Base-by-base conservation (phyloP, 306 rosid genomes). In the Aeschynomene evenia region DNA sequence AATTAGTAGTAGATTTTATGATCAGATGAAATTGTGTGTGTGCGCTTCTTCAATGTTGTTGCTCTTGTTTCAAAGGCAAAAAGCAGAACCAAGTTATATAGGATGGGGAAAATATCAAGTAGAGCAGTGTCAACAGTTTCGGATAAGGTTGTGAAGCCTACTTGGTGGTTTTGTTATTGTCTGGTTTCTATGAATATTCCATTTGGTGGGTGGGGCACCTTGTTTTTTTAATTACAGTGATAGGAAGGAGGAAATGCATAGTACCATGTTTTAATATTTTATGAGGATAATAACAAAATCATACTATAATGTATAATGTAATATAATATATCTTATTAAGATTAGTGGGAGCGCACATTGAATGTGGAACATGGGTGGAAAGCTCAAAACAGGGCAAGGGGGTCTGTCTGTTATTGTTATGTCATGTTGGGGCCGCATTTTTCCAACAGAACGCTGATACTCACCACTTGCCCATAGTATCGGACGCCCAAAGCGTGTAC, bases 111-210 rank as follows among this genome's bases (percentile, higher is more conserved):
- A 23, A 10, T 10, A 10, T 14, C 29, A 24, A 20, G 15, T 20
- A 24, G 65, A 22, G 4, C 3, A 14, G 34, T 21, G 76, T 31
- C 15, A 49, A 7, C 28, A 10, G 57, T 50, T 45, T 24, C 49
- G 66, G 82, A 79, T 79, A 79, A 79, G 80, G 51, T 1, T 12
- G 63, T 26, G 39, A 65, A 5, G 40, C 39, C 59, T 12, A 33
- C 39, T 50, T 23, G 0, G 63, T 51, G 43, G 77, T 14, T 63
- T 63, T 53, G 14, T 14, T n/a, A 42, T 52, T 29, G 68, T 48
- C 31, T 72, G 69, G n/a, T n/a, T 60, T 61, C 57, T 69, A 18
- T 34, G 16, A 20, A 21, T 52, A 9, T 23, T 12, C 31, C 11
- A 62, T 60, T 49, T 36, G n/a, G 70, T 61, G 54, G 62, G 77